Percentiles rank a stretch among this genome's conserved stretches.
Evolutionary conservation across 108 stramenopile genomes (phyloP).

Genomic region (Nannochloropsis oceanica): DNA sequence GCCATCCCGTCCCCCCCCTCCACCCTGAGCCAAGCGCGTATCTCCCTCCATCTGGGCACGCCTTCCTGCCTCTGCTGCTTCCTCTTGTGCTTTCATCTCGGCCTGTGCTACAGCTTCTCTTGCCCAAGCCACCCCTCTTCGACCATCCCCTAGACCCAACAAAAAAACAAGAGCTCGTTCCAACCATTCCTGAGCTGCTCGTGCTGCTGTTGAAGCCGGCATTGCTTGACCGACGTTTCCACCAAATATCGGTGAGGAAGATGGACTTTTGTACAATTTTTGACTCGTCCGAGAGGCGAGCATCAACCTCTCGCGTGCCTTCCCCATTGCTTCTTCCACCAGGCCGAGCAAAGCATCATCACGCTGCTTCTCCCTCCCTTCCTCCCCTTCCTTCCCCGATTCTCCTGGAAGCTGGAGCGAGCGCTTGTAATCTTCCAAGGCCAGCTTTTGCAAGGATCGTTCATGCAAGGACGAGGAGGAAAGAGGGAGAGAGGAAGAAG

Average conservation of each 20-base stretch:
- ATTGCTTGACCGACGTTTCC: neutral
- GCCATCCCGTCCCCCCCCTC: neutral
- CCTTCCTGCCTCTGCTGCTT: neutral
- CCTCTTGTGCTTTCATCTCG: neutral
- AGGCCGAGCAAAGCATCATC: neutral
- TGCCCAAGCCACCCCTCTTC: neutral
- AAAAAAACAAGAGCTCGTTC: neutral
- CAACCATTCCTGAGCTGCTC: neutral
- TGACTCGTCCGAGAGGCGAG: neutral
- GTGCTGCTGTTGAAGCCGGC: no score
- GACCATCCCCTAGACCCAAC: neutral
- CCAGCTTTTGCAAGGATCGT: neutral
- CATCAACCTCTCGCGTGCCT: neutral
- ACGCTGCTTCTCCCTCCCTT: neutral
- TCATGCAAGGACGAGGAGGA: neutral
- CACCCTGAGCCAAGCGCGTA: neutral
- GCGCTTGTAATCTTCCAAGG: neutral
- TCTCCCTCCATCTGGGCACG: neutral
- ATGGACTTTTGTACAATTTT: neutral
- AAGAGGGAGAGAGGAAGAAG: neutral
- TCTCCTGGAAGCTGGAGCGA: neutral
- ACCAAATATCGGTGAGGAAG: neutral
- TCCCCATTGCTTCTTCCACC: neutral
- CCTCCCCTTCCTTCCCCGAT: no score
- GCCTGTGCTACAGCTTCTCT: neutral